Conservation (phyloP, 2,329 filamentous ascomycete genomes). For the Kalmusia sp. region DNA sequence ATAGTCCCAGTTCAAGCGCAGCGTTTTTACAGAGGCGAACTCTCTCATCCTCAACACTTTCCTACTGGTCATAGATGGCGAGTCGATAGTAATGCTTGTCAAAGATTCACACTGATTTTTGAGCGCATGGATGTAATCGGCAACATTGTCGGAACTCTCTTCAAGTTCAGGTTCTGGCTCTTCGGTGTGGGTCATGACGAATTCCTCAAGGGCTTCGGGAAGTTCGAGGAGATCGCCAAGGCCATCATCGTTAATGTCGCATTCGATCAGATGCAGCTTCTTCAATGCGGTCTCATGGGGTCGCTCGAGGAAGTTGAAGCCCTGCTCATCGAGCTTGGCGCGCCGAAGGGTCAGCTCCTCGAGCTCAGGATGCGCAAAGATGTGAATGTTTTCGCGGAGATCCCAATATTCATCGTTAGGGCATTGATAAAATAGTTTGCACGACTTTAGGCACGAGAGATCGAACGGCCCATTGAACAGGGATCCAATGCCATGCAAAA, state of each 20-base stretch:
- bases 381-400: conserved; percentile 42
- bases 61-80: conserved; percentile 33
- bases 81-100: conserved; percentile 38
- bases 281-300: conserved; percentile 38
- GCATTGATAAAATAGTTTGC: conserved; percentile 40
- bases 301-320: conserved; percentile 39
- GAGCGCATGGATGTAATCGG: conserved; percentile 39
- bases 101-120: conserved; percentile 36
- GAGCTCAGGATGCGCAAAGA: conserved; percentile 40
- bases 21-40: conserved; percentile 30
- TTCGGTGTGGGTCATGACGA: conserved; percentile 40
- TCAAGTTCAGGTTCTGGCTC: conserved; percentile 40
- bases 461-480: conserved; percentile 44
- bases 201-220: conserved; percentile 38
- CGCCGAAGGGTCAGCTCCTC: conserved; percentile 36
- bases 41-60: conserved; percentile 38
- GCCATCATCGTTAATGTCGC: conserved; percentile 42
- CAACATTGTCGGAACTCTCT: conserved; percentile 40
- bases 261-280: conserved; percentile 36
- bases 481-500: conserved; percentile 38
- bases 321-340: conserved; percentile 39
- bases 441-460: conserved; percentile 38
- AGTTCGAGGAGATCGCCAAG: conserved; percentile 39
- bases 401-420: conserved; percentile 42
- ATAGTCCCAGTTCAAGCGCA: conserved; percentile 41